These are phyloP conservation scores for Saprolegnia parasitica DNA, from an alignment of 352 stramenopile species.

Conservation along the genomic window DNA sequence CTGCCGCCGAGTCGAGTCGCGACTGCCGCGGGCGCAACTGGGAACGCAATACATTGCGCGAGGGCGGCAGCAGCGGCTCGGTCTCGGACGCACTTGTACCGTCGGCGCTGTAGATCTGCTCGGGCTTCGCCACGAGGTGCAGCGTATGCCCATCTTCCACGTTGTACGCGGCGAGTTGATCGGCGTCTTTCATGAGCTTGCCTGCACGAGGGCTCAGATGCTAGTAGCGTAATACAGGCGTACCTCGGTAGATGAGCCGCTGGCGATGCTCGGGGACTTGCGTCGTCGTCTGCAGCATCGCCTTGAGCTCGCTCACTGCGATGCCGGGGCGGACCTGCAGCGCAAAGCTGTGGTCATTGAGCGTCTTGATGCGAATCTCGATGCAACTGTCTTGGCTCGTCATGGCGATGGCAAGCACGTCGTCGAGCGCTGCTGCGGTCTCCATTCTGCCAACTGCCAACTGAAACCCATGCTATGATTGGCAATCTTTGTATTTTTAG, in stretches of 20 bases:
- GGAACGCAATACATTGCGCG: neutral
- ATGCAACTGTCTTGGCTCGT: neutral
- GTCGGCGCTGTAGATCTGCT: neutral
- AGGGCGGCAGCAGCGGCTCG: neutral
- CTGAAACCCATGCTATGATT: neutral
- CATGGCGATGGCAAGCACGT: neutral
- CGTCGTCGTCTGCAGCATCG: slow-evolving; percentile 49
- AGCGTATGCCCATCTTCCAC: slow-evolving; percentile 91
- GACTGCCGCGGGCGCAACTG: neutral
- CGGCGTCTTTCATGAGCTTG: slow-evolving; percentile 81
- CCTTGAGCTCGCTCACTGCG: slow-evolving; percentile 59
- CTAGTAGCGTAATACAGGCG: neutral
- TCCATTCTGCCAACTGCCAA: slow-evolving; percentile 6
- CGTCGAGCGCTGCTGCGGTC: neutral
- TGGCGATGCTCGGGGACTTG: slow-evolving; percentile 58
- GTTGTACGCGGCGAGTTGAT: slow-evolving; percentile 64
- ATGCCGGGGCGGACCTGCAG: slow-evolving; percentile 43
- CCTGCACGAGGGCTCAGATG: slow-evolving; percentile 31
- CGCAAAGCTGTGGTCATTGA: slow-evolving; percentile 74
- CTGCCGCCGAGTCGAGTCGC: neutral
- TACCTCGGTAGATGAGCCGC: slow-evolving; percentile 88
- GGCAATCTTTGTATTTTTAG: slow-evolving; percentile 10
- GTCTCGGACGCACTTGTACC: neutral
- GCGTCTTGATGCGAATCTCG: slow-evolving; percentile 61
- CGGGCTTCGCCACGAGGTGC: slow-evolving; percentile 80